These are phyloP conservation scores for Ceratobasidium sp. DNA, from an alignment of 1,284 basidiomycete genomes.

Conservation along the genomic window DNA sequence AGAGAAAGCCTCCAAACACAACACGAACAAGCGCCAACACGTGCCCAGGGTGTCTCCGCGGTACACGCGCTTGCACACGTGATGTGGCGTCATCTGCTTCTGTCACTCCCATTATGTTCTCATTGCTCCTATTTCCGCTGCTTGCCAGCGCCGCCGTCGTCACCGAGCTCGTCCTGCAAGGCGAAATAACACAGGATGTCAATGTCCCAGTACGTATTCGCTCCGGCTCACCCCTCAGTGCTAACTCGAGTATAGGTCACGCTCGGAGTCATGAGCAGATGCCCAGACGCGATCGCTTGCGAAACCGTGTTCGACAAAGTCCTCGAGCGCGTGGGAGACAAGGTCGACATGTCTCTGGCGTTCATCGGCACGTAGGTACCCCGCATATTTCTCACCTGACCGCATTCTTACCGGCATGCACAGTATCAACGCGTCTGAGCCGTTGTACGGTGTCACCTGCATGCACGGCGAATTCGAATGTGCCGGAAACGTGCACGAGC, in stretches of 20 bases:
- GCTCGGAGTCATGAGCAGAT: constrained; percentile 78
- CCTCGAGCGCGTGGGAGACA: constrained; percentile 64
- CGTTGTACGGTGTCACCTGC: constrained; percentile 75
- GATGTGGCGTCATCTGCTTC: constrained; percentile 29
- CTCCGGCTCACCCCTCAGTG: not conserved
- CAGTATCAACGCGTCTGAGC: constrained; percentile 65
- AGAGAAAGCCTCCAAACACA: constrained; percentile 24
- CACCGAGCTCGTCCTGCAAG: constrained; percentile 13
- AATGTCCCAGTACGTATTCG: constrained; percentile 37
- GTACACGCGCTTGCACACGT: constrained; percentile 24
- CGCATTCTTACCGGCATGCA: not conserved
- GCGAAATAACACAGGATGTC: not conserved
- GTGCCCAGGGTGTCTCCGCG: constrained; percentile 13
- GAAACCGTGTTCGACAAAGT: constrained; percentile 80
- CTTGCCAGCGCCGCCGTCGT: constrained; percentile 26
- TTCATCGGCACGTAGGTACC: constrained; percentile 76
- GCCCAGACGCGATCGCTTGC: constrained; percentile 78
- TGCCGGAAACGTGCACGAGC: constrained; percentile 84
- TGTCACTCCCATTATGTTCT: constrained; percentile 18
- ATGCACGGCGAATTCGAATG: constrained; percentile 81
- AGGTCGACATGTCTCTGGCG: constrained; percentile 71
- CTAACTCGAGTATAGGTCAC: constrained; percentile 49
- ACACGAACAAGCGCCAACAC: constrained; percentile 34
- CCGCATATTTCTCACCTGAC: constrained; percentile 43
- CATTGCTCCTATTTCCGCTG: not conserved